These are phyloP conservation scores for Coleophoma cylindrospora DNA, from an alignment of 2,329 filamentous ascomycete species.

Conservation along the genomic window DNA sequence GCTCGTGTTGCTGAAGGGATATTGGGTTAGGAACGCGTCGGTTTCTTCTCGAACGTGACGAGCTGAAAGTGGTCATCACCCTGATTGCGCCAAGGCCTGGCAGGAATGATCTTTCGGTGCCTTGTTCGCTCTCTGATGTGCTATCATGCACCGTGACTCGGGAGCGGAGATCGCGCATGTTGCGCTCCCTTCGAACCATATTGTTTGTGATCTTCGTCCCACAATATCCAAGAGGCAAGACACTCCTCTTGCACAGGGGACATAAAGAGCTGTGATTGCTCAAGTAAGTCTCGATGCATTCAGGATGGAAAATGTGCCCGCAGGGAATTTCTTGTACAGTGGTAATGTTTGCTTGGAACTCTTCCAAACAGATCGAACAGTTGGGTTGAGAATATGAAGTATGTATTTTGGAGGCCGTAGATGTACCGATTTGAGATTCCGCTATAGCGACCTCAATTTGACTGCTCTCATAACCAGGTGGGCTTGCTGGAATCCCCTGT, in stretches of 20 bases:
- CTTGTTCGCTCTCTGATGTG: neutral
- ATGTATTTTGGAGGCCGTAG: conserved; percentile 1
- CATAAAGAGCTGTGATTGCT: conserved; percentile 77
- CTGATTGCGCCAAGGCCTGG: too few species aligned
- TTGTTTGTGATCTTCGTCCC: conserved; percentile 69
- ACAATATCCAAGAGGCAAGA: conserved; percentile 64
- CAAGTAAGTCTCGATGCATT: conserved; percentile 86
- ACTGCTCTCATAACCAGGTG: neutral
- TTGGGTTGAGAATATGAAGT: conserved; percentile 65
- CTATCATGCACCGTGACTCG: conserved; percentile 14
- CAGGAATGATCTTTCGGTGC: too few species aligned
- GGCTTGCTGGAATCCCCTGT: neutral
- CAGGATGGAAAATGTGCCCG: conserved; percentile 87
- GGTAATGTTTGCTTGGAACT: conserved; percentile 65
- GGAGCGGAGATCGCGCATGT: conserved; percentile 45
- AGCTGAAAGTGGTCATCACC: too few species aligned
- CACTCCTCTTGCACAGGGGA: conserved; percentile 82
- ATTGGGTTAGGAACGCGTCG: neutral
- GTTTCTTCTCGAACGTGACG: too few species aligned
- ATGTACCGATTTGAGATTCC: conserved; percentile 7
- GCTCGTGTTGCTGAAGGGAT: conserved; percentile 7
- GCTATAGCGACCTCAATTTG: conserved; percentile 4
- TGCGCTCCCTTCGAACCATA: conserved; percentile 79
- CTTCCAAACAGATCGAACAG: conserved; percentile 86
- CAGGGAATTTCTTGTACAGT: conserved; percentile 83